Conservation (phyloP, 148 eudicot species). For the Oxyria digyna region DNA sequence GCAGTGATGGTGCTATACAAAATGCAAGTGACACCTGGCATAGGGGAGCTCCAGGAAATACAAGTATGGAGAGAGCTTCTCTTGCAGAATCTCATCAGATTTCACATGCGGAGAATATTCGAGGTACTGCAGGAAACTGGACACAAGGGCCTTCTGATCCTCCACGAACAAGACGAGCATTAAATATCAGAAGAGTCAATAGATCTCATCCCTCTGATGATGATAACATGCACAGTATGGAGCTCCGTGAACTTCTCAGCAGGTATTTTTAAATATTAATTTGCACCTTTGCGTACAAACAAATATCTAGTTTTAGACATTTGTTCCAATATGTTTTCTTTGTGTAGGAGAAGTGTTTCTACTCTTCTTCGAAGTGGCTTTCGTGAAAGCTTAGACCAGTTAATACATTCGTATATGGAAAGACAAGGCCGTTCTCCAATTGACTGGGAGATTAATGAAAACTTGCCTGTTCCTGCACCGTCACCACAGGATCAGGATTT, state of each 20-base stretch:
- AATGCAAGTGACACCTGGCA: conserved; percentile 34
- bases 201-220: conserved; percentile 88
- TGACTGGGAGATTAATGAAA: conserved; percentile 87
- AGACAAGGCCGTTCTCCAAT: conserved; percentile 68
- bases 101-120: conserved; percentile 40
- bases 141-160: conserved; percentile 50
- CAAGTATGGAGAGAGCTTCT: conserved; percentile 25
- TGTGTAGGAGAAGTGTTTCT: conserved; percentile 88
- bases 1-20: conserved; percentile 37
- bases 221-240: conserved; percentile 93
- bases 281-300: not conserved
- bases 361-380: conserved; percentile 91
- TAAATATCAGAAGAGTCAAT: conserved; percentile 41
- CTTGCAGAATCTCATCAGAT: conserved; percentile 28
- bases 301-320: not conserved
- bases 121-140: conserved; percentile 45
- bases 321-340: conserved; percentile 1
- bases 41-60: conserved; percentile 28
- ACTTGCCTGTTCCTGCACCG: conserved; percentile 44
- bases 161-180: conserved; percentile 39
- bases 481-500: conserved; percentile 45
- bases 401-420: conserved; percentile 85
- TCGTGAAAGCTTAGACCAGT: conserved; percentile 90
- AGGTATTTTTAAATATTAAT: conserved; percentile 28
- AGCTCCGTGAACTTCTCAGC: conserved; percentile 92